These are phyloP conservation scores for Dactylonectria estremocensis DNA, from an alignment of 2,329 filamentous ascomycete species.

Conservation along the genomic window DNA sequence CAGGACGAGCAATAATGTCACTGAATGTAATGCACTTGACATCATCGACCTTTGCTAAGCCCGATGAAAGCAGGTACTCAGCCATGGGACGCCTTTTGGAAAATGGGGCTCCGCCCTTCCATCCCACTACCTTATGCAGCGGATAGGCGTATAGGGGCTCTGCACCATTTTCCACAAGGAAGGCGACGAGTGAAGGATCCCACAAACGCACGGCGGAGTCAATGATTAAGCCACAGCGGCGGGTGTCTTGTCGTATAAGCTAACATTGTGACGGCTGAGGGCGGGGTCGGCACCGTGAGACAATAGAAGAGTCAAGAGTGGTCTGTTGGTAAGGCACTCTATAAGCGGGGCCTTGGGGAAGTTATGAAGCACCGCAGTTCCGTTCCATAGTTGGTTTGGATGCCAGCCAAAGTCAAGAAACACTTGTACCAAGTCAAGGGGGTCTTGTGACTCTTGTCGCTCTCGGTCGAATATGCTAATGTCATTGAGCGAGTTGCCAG, in stretches of 20 bases:
- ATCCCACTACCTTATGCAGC: not conserved
- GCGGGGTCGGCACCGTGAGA: not conserved
- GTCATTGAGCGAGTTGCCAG: not conserved
- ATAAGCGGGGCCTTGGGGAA: not conserved
- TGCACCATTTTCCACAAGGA: slow-evolving; percentile 1
- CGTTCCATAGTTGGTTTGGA: slow-evolving; percentile 23
- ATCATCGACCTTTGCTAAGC: not conserved
- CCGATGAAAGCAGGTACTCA: slow-evolving; percentile 2
- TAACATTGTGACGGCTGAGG: not conserved
- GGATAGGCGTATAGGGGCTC: not conserved
- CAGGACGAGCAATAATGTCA: not conserved
- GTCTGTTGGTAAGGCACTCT: slow-evolving; percentile 5
- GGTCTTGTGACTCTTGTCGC: not conserved
- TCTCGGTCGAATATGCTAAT: not conserved
- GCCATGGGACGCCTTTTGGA: slow-evolving; percentile 10
- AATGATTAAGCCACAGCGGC: not conserved
- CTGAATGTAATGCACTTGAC: slow-evolving; percentile 3
- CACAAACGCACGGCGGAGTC: not conserved
- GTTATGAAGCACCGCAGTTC: not conserved
- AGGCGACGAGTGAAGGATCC: not conserved
- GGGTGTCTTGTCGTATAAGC: not conserved
- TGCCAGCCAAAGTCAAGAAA: slow-evolving; percentile 25
- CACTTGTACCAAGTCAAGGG: slow-evolving; percentile 10
- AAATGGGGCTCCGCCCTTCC: not conserved
- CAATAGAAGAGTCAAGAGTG: not conserved